These are phyloP conservation scores for Penicillium sp. DNA, from an alignment of 2,329 filamentous ascomycete species.

Conservation along the genomic window DNA sequence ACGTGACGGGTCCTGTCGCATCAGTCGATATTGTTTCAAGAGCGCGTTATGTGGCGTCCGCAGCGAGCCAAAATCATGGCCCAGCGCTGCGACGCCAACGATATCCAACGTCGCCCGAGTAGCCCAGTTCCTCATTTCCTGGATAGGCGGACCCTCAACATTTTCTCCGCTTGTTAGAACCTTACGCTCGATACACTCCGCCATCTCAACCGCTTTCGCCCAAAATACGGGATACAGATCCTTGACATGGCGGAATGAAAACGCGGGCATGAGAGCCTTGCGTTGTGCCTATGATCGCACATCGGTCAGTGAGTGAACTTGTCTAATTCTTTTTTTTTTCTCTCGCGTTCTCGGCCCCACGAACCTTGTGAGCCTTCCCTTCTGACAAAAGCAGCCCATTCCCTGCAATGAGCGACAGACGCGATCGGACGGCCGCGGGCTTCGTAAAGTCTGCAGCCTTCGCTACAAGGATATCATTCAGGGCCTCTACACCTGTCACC, in stretches of 20 bases:
- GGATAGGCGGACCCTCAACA: neutral
- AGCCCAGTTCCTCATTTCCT: neutral
- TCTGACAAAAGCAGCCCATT: too few relatives aligned
- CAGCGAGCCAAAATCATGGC: neutral
- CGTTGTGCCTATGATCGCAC: constrained; percentile 8
- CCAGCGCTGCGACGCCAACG: neutral
- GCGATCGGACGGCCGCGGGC: too few relatives aligned
- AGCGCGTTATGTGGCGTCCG: neutral
- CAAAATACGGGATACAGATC: constrained; percentile 6
- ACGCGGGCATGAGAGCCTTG: neutral
- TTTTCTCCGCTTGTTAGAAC: neutral
- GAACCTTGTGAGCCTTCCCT: too few relatives aligned
- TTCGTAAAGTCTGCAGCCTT: too few relatives aligned
- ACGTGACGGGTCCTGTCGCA: neutral
- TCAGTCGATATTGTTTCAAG: neutral
- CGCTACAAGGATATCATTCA: too few relatives aligned
- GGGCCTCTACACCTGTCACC: too few relatives aligned
- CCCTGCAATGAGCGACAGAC: too few relatives aligned
- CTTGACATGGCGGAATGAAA: neutral
- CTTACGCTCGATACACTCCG: neutral
- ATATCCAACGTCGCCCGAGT: neutral
- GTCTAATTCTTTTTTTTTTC: too few relatives aligned
- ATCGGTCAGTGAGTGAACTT: too few relatives aligned
- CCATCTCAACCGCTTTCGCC: neutral
- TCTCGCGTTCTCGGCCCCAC: too few relatives aligned